Conservation (phyloP, 2,329 filamentous ascomycete species). For the Ophiocordyceps camponoti-leonardi region DNA sequence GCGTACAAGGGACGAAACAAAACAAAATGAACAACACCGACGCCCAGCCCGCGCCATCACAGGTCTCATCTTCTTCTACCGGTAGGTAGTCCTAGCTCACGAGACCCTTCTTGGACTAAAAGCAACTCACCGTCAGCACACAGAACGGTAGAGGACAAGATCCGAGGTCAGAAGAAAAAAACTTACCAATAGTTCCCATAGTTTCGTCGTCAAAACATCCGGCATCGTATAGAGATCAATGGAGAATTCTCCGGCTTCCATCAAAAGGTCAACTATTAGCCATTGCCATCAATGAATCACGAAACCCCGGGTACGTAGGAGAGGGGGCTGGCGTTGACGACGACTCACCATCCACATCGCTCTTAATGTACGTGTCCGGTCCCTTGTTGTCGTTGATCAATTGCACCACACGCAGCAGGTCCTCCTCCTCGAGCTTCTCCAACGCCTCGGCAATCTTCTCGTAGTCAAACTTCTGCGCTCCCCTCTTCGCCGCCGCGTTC, state of each 20-base stretch:
- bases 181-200: slow-evolving; percentile 69
- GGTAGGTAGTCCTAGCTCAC: neutral
- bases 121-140: neutral
- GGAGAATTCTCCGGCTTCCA: slow-evolving; percentile 79
- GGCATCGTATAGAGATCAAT: slow-evolving; percentile 97
- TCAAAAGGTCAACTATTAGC: slow-evolving; percentile 19
- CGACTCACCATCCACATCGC: slow-evolving; percentile 79
- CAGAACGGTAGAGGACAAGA: neutral
- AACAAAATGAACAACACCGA: no score
- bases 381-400: slow-evolving; percentile 97
- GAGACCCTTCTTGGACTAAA: slow-evolving; percentile 19
- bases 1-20: no score
- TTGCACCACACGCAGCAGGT: slow-evolving; percentile 86
- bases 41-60: no score
- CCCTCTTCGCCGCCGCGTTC: slow-evolving; percentile 57
- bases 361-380: slow-evolving; percentile 88
- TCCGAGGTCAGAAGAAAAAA: neutral
- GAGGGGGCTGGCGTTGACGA: neutral
- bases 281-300: slow-evolving; percentile 8
- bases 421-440: slow-evolving; percentile 79
- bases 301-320: no score
- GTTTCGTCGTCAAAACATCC: slow-evolving; percentile 73
- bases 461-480: slow-evolving; percentile 61
- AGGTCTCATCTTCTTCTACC: neutral
- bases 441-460: slow-evolving; percentile 92